Conservation (phyloP, 192 early-diverging fungal genomes). For the Gamsiella multidivaricata region DNA sequence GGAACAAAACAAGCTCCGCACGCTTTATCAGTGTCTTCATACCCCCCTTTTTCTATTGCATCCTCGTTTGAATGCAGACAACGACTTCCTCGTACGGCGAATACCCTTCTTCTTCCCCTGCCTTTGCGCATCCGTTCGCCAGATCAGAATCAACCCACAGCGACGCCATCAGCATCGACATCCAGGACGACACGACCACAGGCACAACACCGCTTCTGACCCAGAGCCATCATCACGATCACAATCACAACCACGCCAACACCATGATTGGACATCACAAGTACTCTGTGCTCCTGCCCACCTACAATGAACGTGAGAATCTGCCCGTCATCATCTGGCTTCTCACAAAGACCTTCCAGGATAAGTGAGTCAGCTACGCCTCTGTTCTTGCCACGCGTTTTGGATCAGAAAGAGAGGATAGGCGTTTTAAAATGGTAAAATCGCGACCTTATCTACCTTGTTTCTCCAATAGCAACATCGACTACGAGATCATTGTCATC, state of each 20-base stretch:
- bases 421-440: neutral
- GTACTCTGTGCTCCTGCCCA: conserved; percentile 96
- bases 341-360: conserved; percentile 86
- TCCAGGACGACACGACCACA: conserved; percentile 30
- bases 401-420: neutral
- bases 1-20: too few relatives aligned
- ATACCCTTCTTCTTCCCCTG: conserved; percentile 6
- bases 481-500: conserved; percentile 97
- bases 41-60: too few relatives aligned
- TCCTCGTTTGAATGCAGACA: conserved; percentile 13
- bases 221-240: neutral
- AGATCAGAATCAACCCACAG: conserved; percentile 21
- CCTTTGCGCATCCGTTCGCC: conserved; percentile 4
- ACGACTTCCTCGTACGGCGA: conserved; percentile 16
- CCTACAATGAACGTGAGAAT: conserved; percentile 98
- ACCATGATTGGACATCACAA: conserved; percentile 62
- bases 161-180: conserved; percentile 54
- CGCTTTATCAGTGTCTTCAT: too few relatives aligned
- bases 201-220: conserved; percentile 5
- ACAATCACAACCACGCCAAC: conserved; percentile 4
- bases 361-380: conserved; percentile 69
- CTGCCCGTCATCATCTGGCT: conserved; percentile 96
- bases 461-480: conserved; percentile 69
- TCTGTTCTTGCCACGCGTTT: conserved; percentile 15
- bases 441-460: neutral